Evolutionary conservation across 768 basidiomycete species (phyloP), one percentile per base, ranked within the genome.

Genomic region (Mycena albidolilacea): DNA sequence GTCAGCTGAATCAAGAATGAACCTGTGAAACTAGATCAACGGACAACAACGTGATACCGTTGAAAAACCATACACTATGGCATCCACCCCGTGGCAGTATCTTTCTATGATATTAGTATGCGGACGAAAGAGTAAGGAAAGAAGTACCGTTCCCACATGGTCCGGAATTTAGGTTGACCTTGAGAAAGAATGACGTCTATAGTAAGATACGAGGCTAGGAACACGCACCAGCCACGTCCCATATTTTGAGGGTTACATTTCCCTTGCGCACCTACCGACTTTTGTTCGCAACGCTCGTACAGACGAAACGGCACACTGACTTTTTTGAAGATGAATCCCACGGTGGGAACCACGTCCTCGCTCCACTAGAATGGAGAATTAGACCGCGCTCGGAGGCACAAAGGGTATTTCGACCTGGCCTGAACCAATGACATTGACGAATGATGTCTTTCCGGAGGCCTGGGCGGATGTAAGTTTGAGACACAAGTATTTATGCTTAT

Each of bases 371-470:
- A 38, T 11, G 43, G 21, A 44, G 12, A 59, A 37, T 65, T 59
- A 71, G 61, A 73, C 46, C 14, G 61, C n/a, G 7, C 7, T 70
- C 35, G 48, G 60, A 15, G 23, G 55, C 57, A 48, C 65, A 35
- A 41, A 70, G 72, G 67, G 65, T 5, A 46, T 62, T 78, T 82
- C 75, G 64, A 92, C 93, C 85, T 94, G 93, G 76, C 93, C 93
- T n/a, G 91, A 93, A 6, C 93, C 93, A 23, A 98, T 90, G 12
- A 97, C 94, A 79, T 97, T 96, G 38, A 97, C 95, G 65, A 98
- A 95, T 11, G 95, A 96, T 4, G 97, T 97, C 85, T 98, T 97
- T 57, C 97, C 97, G 3, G 95, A 97, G 4, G 96, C 95, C 95
- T 97, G 71, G 43, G 23, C 19, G 43, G 48, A 23, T 8, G 66